Conservation (phyloP, 805 yeast species). For the Candida montana region DNA sequence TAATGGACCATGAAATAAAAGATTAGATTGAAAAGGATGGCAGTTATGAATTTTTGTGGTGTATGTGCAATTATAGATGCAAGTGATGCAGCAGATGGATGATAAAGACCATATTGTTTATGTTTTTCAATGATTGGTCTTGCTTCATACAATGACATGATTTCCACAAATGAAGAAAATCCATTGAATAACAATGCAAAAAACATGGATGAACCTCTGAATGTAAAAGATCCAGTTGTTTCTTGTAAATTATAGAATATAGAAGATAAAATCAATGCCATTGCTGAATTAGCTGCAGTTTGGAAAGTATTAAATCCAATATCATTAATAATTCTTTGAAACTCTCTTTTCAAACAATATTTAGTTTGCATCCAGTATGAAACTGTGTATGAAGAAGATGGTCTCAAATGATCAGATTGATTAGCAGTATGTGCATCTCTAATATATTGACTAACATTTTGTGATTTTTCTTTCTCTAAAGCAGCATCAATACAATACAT, state of each 20-base stretch:
- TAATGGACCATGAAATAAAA: conserved; percentile 54
- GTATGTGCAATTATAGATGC: conserved; percentile 56
- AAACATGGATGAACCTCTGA: conserved; percentile 57
- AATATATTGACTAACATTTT: conserved; percentile 22
- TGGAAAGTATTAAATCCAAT: conserved; percentile 39
- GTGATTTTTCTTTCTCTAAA: conserved; percentile 10
- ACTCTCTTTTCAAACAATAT: conserved; percentile 38
- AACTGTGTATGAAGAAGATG: conserved; percentile 43
- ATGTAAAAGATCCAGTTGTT: conserved; percentile 41
- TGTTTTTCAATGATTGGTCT: conserved; percentile 63
- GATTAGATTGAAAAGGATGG: conserved; percentile 41
- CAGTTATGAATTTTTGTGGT: conserved; percentile 50
- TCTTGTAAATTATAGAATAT: conserved; percentile 45
- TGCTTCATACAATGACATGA: conserved; percentile 49
- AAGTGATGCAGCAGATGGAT: conserved; percentile 69
- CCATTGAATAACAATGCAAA: conserved; percentile 58
- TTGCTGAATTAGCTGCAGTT: conserved; percentile 38
- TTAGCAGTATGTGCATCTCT: conserved; percentile 40
- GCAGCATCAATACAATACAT: conserved; percentile 33
- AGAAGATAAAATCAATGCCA: conserved; percentile 51
- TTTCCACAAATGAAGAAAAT: conserved; percentile 50
- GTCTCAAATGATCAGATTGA: conserved; percentile 41
- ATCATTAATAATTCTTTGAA: conserved; percentile 43
- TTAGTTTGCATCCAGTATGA: conserved; percentile 46
- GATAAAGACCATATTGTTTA: conserved; percentile 63